A percentile compares a stretch with the other conserved stretches of the same genome.
Conservation (phyloP, 2,329 filamentous ascomycete genomes). For the Phaeosphaeria sp. region DNA sequence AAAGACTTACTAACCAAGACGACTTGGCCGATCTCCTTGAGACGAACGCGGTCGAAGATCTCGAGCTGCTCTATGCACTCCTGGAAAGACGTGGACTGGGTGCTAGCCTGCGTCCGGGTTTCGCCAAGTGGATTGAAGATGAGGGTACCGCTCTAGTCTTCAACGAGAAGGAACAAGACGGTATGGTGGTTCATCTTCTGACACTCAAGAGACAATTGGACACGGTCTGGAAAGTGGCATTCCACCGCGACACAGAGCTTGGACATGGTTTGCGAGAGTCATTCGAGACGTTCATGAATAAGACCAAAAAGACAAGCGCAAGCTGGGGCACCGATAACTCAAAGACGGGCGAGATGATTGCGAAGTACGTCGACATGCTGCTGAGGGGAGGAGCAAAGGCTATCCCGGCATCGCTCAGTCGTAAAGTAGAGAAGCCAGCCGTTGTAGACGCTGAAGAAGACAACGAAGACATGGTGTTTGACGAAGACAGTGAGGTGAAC, state of each 20-base stretch:
- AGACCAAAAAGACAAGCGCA: slow-evolving; percentile 72
- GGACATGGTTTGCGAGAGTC: slow-evolving; percentile 81
- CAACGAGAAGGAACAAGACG: slow-evolving; percentile 76
- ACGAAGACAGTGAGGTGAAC: slow-evolving; percentile 92
- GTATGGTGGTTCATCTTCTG: slow-evolving; percentile 86
- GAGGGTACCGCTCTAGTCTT: slow-evolving; percentile 80
- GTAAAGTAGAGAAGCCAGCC: slow-evolving; percentile 60
- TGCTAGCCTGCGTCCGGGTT: slow-evolving; percentile 72
- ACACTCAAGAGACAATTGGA: slow-evolving; percentile 82
- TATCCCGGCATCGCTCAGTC: slow-evolving; percentile 72
- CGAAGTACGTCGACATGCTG: slow-evolving; percentile 92
- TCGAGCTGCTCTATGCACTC: slow-evolving; percentile 79
- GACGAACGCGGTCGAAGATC: slow-evolving; percentile 70
- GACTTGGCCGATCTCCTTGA: slow-evolving; percentile 77
- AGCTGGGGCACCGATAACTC: slow-evolving; percentile 84
- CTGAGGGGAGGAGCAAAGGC: slow-evolving; percentile 87
- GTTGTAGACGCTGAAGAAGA: slow-evolving; percentile 68
- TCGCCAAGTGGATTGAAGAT: slow-evolving; percentile 78
- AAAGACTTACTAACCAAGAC: slow-evolving; percentile 62
- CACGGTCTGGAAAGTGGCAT: slow-evolving; percentile 76
- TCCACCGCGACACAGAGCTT: slow-evolving; percentile 78
- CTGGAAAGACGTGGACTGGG: slow-evolving; percentile 76
- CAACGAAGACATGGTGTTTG: slow-evolving; percentile 68
- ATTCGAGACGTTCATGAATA: slow-evolving; percentile 92
- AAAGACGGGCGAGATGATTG: slow-evolving; percentile 98